These are phyloP conservation scores for Phytopythium ostracodes DNA, from an alignment of 352 stramenopile species.

Conservation along the genomic window DNA sequence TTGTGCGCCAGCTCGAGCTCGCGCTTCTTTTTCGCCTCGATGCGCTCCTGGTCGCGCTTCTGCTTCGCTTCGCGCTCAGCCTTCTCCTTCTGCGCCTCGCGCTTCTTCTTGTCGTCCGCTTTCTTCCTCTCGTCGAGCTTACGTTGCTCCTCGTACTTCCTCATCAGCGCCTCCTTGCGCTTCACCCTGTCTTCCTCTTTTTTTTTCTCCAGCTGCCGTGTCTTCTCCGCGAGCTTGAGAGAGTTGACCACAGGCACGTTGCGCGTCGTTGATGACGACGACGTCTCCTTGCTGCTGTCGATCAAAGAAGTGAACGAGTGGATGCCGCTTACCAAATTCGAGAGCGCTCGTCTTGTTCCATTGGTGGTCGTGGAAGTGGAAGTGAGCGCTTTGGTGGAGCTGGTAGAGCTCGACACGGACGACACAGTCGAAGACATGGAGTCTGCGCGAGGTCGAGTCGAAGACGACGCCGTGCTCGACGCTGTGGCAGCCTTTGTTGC, in stretches of 20 bases:
- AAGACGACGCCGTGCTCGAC: not conserved
- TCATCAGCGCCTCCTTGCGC: slow-evolving; percentile 57
- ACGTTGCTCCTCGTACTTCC: slow-evolving; percentile 68
- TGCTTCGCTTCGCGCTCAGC: slow-evolving; percentile 47
- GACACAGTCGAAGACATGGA: slow-evolving; percentile 57
- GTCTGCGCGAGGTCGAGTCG: slow-evolving; percentile 18
- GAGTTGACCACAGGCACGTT: slow-evolving; percentile 55
- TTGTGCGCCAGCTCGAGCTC: slow-evolving; percentile 37
- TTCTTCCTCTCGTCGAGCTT: slow-evolving; percentile 59
- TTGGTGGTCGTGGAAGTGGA: not conserved
- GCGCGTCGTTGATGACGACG: slow-evolving; percentile 26
- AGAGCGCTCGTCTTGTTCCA: slow-evolving; percentile 2
- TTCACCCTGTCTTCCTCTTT: slow-evolving; percentile 58
- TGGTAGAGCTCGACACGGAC: slow-evolving; percentile 39
- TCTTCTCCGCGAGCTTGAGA: slow-evolving; percentile 69
- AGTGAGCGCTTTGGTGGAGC: not conserved
- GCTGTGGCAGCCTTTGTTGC: not conserved
- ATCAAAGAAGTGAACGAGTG: slow-evolving; percentile 74
- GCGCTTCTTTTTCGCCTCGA: slow-evolving; percentile 53
- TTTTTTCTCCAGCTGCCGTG: slow-evolving; percentile 61
- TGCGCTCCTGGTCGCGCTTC: slow-evolving; percentile 55
- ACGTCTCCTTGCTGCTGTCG: slow-evolving; percentile 39
- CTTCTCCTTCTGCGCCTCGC: slow-evolving; percentile 49
- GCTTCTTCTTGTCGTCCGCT: slow-evolving; percentile 70
- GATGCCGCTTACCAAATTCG: slow-evolving; percentile 68